phyloP scores from a whole-genome alignment of 768 basidiomycete species.

The Tylopilus felleus region DNA sequence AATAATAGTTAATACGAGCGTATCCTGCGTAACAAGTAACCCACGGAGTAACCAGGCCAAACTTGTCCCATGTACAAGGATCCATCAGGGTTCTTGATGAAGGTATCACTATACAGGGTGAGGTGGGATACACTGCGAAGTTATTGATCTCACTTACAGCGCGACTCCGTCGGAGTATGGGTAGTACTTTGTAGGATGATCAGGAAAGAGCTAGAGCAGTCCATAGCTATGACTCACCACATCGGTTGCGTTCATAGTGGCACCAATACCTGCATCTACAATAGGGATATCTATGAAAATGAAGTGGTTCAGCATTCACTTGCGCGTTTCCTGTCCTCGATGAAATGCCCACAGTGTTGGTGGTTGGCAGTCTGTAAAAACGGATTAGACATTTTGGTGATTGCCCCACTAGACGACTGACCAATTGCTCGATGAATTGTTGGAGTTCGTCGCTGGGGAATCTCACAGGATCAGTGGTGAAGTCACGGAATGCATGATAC shows the following conservation, averaged over 20 bases:
- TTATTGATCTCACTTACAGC: constrained; percentile 35
- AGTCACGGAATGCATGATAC: constrained; percentile 66
- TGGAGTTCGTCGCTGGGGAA: constrained; percentile 55
- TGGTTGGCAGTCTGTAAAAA: constrained; percentile 22
- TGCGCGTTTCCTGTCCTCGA: background rate
- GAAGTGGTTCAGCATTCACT: background rate
- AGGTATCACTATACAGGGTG: constrained; percentile 48
- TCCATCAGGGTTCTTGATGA: constrained; percentile 73
- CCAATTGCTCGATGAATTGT: constrained; percentile 54
- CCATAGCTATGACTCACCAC: constrained; percentile 40
- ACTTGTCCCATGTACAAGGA: constrained; percentile 71
- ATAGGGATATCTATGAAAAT: constrained; percentile 60
- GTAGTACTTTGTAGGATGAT: constrained; percentile 47
- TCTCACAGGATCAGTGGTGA: constrained; percentile 62
- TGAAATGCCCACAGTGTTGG: constrained; percentile 26
- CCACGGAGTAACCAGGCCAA: constrained; percentile 72
- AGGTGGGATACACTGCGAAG: background rate
- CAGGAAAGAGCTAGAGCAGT: background rate
- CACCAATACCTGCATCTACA: constrained; percentile 59
- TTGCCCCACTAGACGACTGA: constrained; percentile 29
- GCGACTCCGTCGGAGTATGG: constrained; percentile 63
- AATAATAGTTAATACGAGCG: background rate
- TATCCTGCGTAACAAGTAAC: constrained; percentile 7
- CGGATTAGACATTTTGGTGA: constrained; percentile 1
- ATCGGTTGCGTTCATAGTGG: constrained; percentile 57